Evolutionary conservation across 495 filamentous ascomycete genomes (phyloP).

Genomic region (Daldinia concentrica): DNA sequence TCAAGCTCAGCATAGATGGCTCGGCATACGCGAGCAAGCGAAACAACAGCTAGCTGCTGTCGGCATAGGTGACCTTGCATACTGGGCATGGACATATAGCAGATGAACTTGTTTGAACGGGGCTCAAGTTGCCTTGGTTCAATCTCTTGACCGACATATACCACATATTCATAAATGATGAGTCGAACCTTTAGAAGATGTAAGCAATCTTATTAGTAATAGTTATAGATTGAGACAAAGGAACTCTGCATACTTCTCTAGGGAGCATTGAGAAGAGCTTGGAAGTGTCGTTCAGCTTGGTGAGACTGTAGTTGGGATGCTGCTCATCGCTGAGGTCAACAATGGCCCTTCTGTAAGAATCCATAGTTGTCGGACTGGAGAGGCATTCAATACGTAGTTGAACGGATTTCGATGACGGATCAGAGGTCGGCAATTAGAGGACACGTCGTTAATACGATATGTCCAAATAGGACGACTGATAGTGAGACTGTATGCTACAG

Average conservation of each 20-base stretch:
- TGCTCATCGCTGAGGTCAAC: background rate
- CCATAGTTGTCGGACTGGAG: background rate
- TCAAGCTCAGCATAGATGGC: conserved; percentile 20
- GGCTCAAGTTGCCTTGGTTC: background rate
- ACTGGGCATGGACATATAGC: too few species aligned
- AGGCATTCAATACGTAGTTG: background rate
- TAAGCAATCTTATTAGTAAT: conserved; percentile 2
- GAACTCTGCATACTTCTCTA: conserved; percentile 6
- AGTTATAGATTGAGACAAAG: background rate
- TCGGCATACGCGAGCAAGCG: conserved; percentile 20
- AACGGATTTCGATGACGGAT: background rate
- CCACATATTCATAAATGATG: conserved; percentile 17
- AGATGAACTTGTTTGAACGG: conserved; percentile 23
- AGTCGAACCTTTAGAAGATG: conserved; percentile 18
- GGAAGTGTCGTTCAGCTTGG: background rate
- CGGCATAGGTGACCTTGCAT: background rate
- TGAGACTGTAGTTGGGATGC: conserved; percentile 9
- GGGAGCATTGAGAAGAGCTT: background rate
- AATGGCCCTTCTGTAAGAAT: background rate
- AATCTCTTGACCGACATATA: background rate
- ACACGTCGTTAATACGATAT: background rate
- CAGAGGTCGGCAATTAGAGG: background rate
- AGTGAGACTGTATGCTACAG: background rate
- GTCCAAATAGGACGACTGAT: background rate
- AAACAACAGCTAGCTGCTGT: background rate